Base-by-base conservation (phyloP, 495 filamentous ascomycete genomes). In the Delitschia confertaspora region DNA sequence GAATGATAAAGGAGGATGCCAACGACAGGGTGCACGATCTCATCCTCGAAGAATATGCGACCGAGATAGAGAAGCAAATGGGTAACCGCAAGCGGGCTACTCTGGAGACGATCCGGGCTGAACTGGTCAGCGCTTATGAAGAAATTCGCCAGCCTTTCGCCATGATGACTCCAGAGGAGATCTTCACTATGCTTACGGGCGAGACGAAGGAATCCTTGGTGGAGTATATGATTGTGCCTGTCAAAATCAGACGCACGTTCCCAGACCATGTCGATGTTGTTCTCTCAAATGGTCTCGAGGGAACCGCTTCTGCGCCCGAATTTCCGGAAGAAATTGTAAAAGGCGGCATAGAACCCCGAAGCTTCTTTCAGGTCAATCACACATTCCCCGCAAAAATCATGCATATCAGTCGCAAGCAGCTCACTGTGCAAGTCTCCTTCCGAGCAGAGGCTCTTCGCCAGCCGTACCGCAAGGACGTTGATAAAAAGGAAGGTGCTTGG, bases 131-230 rank as follows among this genome's bases (percentile, higher is more conserved):
- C 26, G 88, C 93, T 4, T 98, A 93, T 58, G 91, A 96, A 64
- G 91, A 98, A 58, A 67, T 98, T 33, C 80, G 91, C 13, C 83
- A 83, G 50, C 79, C 78, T 38, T 96, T 91, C 57, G 68, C 75
- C 10, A 61, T 76, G 31, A 70, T 93, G 6, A 67, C 66, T 21
- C 68, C 76, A 0, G 85, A 94, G 20, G 85, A 94, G 49, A 81
- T 95, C 56, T 98, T 95, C 62, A 88, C 86, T 33, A 95, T 94
- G 86, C 78, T 95, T 32, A 95, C 91, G 0, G 93, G 91, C 37
- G 91, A 98, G 60, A 96, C 83, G 1, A 64, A 71, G 26, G 86
- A 95, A 0, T 83, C 87, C 0, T 67, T 98, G 16, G 73, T 70
- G 19, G 78, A 85, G 54, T 83, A 82, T 42, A 95, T 96, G 88